These are phyloP conservation scores for Solanum sitiens DNA, from an alignment of 257 asterid species.

Conservation along the genomic window DNA sequence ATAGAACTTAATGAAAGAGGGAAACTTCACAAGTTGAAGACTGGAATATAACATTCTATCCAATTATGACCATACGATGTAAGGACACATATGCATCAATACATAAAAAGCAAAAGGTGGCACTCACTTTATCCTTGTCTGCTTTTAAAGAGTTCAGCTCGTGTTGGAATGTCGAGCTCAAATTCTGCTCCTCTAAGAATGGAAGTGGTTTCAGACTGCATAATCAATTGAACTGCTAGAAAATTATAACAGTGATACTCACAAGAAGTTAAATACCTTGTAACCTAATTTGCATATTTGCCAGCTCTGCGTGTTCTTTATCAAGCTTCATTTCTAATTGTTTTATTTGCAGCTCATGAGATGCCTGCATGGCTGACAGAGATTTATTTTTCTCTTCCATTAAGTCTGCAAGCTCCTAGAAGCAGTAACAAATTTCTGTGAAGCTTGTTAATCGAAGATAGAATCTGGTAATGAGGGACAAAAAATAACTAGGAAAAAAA, in stretches of 20 bases:
- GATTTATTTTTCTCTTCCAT: conserved; percentile 57
- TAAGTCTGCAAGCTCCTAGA: conserved; percentile 74
- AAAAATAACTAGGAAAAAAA: background rate
- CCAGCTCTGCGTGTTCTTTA: conserved; percentile 53
- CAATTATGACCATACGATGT: background rate
- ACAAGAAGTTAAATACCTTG: conserved; percentile 39
- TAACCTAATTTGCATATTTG: conserved; percentile 37
- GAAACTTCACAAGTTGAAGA: background rate
- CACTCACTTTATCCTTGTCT: conserved; percentile 63
- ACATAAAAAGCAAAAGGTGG: background rate
- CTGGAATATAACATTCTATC: background rate
- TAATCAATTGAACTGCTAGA: background rate
- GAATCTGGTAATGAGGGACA: background rate
- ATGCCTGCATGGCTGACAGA: conserved; percentile 45
- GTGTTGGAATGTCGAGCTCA: conserved; percentile 49
- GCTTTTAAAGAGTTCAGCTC: conserved; percentile 63
- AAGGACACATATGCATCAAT: background rate
- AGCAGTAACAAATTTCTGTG: conserved; percentile 34
- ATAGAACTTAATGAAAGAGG: background rate
- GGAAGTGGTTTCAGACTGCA: conserved; percentile 22
- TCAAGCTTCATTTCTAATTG: conserved; percentile 53
- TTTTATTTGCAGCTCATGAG: conserved; percentile 55
- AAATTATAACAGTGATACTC: background rate
- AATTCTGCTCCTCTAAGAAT: conserved; percentile 77
- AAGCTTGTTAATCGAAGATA: conserved; percentile 13